These are phyloP conservation scores for Myxozyma neglecta DNA, from an alignment of 805 yeast species.

Conservation along the genomic window DNA sequence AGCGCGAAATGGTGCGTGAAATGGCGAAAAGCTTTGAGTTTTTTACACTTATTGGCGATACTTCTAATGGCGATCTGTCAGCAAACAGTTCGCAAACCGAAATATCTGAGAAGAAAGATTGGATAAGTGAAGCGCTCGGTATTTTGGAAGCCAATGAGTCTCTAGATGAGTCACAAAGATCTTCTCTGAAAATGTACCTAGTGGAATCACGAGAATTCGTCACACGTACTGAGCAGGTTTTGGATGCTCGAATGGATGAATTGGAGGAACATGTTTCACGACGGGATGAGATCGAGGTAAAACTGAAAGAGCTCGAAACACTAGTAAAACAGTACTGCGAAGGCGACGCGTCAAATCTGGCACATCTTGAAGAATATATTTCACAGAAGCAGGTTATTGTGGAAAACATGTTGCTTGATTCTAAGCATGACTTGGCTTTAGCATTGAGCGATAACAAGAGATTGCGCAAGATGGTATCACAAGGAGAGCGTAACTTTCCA, in stretches of 20 bases:
- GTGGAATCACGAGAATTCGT: constrained; percentile 21
- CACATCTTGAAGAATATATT: constrained; percentile 8
- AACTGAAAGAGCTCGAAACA: constrained; percentile 20
- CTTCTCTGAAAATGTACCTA: constrained; percentile 11
- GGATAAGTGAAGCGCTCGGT: constrained; percentile 14
- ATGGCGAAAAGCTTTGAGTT: constrained; percentile 24
- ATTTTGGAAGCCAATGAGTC: not conserved
- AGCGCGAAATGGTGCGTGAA: constrained; percentile 25
- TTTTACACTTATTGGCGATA: constrained; percentile 3
- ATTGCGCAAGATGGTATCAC: constrained; percentile 10
- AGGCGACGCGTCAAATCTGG: constrained; percentile 1
- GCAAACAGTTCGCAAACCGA: not conserved
- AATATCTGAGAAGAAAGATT: constrained; percentile 10
- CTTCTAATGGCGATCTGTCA: not conserved
- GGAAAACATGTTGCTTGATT: constrained; percentile 11
- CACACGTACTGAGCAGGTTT: constrained; percentile 12
- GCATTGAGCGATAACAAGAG: constrained; percentile 24
- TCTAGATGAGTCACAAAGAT: not conserved
- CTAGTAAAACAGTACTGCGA: constrained; percentile 2
- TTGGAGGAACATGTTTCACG: constrained; percentile 11
- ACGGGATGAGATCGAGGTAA: constrained; percentile 28
- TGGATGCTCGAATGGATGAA: constrained; percentile 24
- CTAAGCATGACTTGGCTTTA: constrained; percentile 20
- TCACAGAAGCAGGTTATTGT: constrained; percentile 1
- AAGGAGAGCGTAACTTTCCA: not conserved